phyloP scores from a whole-genome alignment of 805 yeast genomes.

The Kazachstania viticola region DNA sequence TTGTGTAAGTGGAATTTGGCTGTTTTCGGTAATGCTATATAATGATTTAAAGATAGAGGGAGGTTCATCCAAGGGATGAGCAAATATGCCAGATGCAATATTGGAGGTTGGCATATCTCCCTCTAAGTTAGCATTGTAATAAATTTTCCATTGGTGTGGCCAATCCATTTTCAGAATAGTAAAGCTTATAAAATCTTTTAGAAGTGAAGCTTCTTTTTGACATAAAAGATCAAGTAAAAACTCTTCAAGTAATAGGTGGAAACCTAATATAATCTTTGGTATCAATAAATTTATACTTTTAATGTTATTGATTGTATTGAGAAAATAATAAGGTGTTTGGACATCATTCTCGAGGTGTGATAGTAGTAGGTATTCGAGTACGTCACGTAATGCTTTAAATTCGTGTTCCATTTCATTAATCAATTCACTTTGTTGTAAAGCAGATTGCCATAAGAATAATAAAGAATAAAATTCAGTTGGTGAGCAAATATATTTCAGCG shows the following conservation, averaged over 20 bases:
- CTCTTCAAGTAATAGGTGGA: constrained; percentile 77
- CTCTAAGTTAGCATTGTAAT: constrained; percentile 29
- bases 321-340: not conserved
- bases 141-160: constrained; percentile 52
- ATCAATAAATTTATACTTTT: constrained; percentile 11
- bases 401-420: not conserved
- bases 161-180: constrained; percentile 62
- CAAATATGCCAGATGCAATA: constrained; percentile 4
- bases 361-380: constrained; percentile 1
- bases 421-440: constrained; percentile 2
- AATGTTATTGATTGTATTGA: constrained; percentile 7
- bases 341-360: not conserved
- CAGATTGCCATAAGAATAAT: constrained; percentile 16
- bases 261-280: constrained; percentile 51
- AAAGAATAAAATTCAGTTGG: constrained; percentile 7
- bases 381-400: constrained; percentile 2
- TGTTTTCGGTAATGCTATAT: constrained; percentile 24
- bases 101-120: not conserved
- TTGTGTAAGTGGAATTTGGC: constrained; percentile 27
- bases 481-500: constrained; percentile 13
- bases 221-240: constrained; percentile 43
- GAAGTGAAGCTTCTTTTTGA: constrained; percentile 22
- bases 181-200: constrained; percentile 50
- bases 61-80: constrained; percentile 26
- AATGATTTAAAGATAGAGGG: constrained; percentile 33